Conservation (phyloP, 2,329 filamentous ascomycete species). For the Tolypocladium pustulatum region DNA sequence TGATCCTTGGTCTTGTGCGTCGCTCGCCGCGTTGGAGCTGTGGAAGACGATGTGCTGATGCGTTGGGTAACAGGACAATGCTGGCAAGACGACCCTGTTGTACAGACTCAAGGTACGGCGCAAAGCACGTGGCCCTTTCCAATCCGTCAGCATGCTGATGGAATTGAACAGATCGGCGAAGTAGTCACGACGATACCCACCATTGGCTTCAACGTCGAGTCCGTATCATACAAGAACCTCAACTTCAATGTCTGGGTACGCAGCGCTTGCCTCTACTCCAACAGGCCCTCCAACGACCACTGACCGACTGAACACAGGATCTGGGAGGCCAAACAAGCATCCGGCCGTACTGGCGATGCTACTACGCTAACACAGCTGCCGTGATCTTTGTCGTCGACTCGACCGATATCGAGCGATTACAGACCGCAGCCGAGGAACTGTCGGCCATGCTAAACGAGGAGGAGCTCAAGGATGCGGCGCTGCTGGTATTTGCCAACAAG, state of each 20-base stretch:
- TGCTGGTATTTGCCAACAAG: slow-evolving; percentile 97
- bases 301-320: slow-evolving; percentile 43
- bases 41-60: slow-evolving; percentile 6
- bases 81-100: slow-evolving; percentile 92
- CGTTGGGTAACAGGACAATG: slow-evolving; percentile 63
- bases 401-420: slow-evolving; percentile 90
- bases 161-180: slow-evolving; percentile 67
- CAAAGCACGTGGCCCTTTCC: slow-evolving; percentile 2
- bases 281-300: neutral
- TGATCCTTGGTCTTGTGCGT: slow-evolving; percentile 84
- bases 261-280: slow-evolving; percentile 1
- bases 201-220: slow-evolving; percentile 98
- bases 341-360: slow-evolving; percentile 97
- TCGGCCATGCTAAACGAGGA: slow-evolving; percentile 95
- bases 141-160: neutral
- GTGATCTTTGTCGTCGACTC: slow-evolving; percentile 98
- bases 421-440: slow-evolving; percentile 87
- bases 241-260: slow-evolving; percentile 98
- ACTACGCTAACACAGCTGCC: slow-evolving; percentile 96
- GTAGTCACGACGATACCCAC: slow-evolving; percentile 98
- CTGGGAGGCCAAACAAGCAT: slow-evolving; percentile 97
- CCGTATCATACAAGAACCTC: slow-evolving; percentile 94
- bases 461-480: slow-evolving; percentile 81
- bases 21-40: neutral
- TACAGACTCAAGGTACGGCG: slow-evolving; percentile 81